Conservation (phyloP, 176 grass and related monocot species). For the Secale cereale region DNA sequence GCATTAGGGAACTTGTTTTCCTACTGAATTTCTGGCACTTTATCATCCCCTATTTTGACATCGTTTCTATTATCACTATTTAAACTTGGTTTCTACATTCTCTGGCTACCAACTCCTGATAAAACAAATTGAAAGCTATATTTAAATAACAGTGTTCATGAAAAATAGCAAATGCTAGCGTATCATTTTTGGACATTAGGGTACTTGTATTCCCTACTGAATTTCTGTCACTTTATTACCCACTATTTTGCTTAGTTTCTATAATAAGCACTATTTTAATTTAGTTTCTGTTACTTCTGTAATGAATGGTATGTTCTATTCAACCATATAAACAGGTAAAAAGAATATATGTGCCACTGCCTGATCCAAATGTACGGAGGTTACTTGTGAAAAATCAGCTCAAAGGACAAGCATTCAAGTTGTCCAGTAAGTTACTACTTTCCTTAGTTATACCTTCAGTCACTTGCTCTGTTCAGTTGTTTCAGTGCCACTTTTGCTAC, state of each 20-base stretch:
- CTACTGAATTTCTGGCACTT: neutral
- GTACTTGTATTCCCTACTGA: neutral
- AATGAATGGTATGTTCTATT: neutral
- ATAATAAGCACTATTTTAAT: neutral
- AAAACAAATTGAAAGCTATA: neutral
- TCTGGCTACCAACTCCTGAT: neutral
- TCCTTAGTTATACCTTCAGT: neutral
- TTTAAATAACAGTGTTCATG: neutral
- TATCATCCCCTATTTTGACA: neutral
- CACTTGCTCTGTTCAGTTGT: neutral
- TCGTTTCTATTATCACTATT: neutral
- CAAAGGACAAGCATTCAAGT: conserved; percentile 77
- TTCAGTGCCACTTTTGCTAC: neutral
- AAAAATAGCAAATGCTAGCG: neutral
- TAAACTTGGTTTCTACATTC: too few species aligned
- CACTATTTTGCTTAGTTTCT: neutral
- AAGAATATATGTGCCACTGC: conserved; percentile 92
- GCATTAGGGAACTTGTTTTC: neutral
- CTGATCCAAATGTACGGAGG: conserved; percentile 67
- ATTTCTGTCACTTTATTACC: neutral
- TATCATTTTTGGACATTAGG: neutral
- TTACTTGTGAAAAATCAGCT: conserved; percentile 89
- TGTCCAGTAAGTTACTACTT: conserved; percentile 61
- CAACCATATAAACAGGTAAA: conserved; percentile 65
- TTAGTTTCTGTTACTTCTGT: neutral